A percentile compares a stretch with the other conserved stretches of the same genome.
These are phyloP conservation scores for Aspergillus biplanus DNA, from an alignment of 495 filamentous ascomycete genomes.

Conservation along the genomic window DNA sequence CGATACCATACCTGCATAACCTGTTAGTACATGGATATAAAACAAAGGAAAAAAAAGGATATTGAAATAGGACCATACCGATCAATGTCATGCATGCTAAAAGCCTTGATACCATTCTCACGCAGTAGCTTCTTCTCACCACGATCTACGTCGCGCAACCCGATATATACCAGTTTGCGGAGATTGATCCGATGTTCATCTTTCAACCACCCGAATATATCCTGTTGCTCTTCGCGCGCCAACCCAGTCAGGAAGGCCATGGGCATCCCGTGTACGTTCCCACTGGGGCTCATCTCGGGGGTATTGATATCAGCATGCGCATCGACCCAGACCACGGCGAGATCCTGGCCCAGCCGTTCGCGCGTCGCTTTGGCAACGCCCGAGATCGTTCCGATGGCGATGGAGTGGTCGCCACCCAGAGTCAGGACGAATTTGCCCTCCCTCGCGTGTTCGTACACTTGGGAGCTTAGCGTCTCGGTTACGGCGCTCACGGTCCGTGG, in stretches of 20 bases:
- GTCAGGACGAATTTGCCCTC: conserved; percentile 89
- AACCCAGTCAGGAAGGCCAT: conserved; percentile 89
- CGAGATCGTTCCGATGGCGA: conserved; percentile 90
- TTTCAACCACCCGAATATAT: conserved; percentile 87
- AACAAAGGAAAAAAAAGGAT: neutral
- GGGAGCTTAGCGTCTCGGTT: conserved; percentile 75
- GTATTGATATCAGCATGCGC: conserved; percentile 98
- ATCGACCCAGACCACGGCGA: conserved; percentile 98
- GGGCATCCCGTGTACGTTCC: conserved; percentile 98
- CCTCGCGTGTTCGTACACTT: conserved; percentile 86
- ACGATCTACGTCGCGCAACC: conserved; percentile 86
- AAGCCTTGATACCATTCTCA: conserved; percentile 90
- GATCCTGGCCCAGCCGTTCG: conserved; percentile 77
- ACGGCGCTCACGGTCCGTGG: conserved; percentile 86
- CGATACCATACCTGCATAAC: conserved; percentile 75
- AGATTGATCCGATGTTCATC: conserved; percentile 65
- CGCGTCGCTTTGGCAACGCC: conserved; percentile 83
- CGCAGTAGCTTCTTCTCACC: conserved; percentile 89
- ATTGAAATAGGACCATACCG: conserved; percentile 46
- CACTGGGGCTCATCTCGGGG: conserved; percentile 84
- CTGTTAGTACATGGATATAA: too few species aligned
- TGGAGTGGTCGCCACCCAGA: conserved; percentile 93
- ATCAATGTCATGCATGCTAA: conserved; percentile 98
- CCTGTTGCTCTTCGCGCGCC: conserved; percentile 67
- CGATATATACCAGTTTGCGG: conserved; percentile 96